These are phyloP conservation scores for Diaporthe ilicicola DNA, from an alignment of 2,329 filamentous ascomycete species.

Conservation along the genomic window DNA sequence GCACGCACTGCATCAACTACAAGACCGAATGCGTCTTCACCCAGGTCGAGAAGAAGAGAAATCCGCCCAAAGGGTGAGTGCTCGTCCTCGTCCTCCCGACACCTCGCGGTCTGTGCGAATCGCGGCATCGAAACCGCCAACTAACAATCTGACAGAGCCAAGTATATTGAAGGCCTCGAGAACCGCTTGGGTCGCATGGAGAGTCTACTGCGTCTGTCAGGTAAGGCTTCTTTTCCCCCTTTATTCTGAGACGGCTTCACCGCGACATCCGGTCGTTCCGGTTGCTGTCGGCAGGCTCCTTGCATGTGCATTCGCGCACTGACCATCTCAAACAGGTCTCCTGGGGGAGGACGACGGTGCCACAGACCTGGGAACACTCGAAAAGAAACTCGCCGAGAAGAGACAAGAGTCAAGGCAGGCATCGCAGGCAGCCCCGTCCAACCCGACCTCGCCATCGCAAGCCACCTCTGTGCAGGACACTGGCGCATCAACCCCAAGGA, in stretches of 20 bases:
- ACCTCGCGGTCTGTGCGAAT: conserved; percentile 2
- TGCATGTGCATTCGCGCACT: conserved; percentile 35
- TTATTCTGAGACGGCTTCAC: not conserved
- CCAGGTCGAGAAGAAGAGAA: conserved; percentile 98
- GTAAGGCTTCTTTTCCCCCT: conserved; percentile 46
- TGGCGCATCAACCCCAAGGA: conserved; percentile 58
- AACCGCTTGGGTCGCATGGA: conserved; percentile 97
- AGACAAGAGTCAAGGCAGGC: conserved; percentile 58
- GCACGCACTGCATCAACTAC: conserved; percentile 96
- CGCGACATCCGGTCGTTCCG: conserved; percentile 1
- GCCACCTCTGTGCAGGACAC: conserved; percentile 53
- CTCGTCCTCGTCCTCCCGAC: not conserved
- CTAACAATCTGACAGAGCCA: conserved; percentile 68
- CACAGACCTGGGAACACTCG: conserved; percentile 87
- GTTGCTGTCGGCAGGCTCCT: conserved; percentile 37
- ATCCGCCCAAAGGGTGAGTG: conserved; percentile 90
- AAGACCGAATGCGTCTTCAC: conserved; percentile 98
- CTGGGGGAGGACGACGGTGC: conserved; percentile 86
- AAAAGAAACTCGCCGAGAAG: conserved; percentile 75
- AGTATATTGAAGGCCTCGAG: conserved; percentile 97
- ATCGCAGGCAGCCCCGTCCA: conserved; percentile 56
- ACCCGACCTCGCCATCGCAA: conserved; percentile 61
- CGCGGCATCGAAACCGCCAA: not conserved
- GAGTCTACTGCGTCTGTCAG: conserved; percentile 85
- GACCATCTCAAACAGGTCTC: conserved; percentile 60